Percentiles rank a stretch among this genome's conserved stretches.
These are phyloP conservation scores for Yarrowia sp. DNA, from an alignment of 805 yeast genomes.

Conservation along the genomic window DNA sequence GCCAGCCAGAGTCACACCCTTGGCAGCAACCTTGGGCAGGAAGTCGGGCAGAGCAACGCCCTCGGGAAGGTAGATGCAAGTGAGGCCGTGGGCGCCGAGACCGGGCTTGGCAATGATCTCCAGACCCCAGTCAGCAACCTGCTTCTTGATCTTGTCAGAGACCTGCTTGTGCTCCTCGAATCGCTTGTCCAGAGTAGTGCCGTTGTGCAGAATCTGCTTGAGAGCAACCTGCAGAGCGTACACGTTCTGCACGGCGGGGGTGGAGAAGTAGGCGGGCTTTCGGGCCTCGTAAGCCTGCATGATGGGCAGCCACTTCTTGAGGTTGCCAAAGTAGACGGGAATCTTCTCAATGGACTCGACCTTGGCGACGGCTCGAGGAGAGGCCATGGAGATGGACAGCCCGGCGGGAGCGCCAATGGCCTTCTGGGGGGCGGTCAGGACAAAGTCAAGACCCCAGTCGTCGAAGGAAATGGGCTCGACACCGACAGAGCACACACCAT, in stretches of 20 bases:
- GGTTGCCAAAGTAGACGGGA: constrained; percentile 59
- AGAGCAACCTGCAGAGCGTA: constrained; percentile 77
- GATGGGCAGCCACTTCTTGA: constrained; percentile 84
- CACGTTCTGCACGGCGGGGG: constrained; percentile 88
- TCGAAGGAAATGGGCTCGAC: constrained; percentile 84
- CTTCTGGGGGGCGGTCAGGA: constrained; percentile 89
- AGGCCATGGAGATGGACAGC: constrained; percentile 69
- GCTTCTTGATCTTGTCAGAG: constrained; percentile 62
- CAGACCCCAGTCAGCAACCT: constrained; percentile 57
- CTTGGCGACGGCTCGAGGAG: constrained; percentile 72
- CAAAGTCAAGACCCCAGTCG: constrained; percentile 85
- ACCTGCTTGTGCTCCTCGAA: constrained; percentile 59
- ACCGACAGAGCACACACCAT: constrained; percentile 92
- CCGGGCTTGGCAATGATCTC: constrained; percentile 59
- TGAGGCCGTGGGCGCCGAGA: constrained; percentile 81
- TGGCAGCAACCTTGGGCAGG: constrained; percentile 51
- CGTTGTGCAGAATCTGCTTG: constrained; percentile 56
- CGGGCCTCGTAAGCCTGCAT: constrained; percentile 83
- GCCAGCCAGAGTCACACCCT: constrained; percentile 79
- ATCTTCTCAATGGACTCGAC: constrained; percentile 45
- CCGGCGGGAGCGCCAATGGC: constrained; percentile 96
- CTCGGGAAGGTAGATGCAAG: constrained; percentile 81
- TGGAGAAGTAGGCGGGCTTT: constrained; percentile 82
- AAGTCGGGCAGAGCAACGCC: constrained; percentile 66
- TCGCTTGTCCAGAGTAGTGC: constrained; percentile 53